Percentiles rank a stretch among this genome's conserved stretches.
Conservation (phyloP, 306 rosid genomes). For the Crataegus laevigata region DNA sequence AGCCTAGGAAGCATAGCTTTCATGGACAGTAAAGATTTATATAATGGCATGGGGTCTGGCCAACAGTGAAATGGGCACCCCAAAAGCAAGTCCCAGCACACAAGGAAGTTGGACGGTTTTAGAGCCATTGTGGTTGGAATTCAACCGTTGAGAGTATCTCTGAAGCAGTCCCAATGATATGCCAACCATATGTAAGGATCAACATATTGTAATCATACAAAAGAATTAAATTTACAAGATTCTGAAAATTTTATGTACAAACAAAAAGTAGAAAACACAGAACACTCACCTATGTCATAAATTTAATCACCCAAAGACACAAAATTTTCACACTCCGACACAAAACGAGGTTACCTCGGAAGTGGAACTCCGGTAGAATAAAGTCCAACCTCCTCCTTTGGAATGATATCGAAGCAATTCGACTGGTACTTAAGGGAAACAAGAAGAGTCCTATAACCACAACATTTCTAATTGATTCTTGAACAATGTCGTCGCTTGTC, state of each 20-base stretch:
- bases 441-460: too few relatives aligned
- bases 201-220: too few relatives aligned
- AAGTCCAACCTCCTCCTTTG: too few relatives aligned
- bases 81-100: slow-evolving; percentile 43
- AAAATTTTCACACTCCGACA: not conserved
- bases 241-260: not conserved
- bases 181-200: slow-evolving; percentile 25
- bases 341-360: not conserved
- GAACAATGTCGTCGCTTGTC: too few relatives aligned
- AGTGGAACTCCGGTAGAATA: too few relatives aligned
- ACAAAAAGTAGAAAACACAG: not conserved
- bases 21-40: slow-evolving; percentile 27
- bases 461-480: too few relatives aligned
- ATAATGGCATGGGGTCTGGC: slow-evolving; percentile 45
- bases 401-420: too few relatives aligned
- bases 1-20: slow-evolving; percentile 49
- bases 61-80: slow-evolving; percentile 58
- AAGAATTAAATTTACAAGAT: too few relatives aligned
- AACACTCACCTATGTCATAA: not conserved
- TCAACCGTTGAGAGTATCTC: slow-evolving; percentile 53
- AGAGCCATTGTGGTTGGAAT: slow-evolving; percentile 70
- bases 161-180: slow-evolving; percentile 65
- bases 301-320: not conserved
- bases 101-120: slow-evolving; percentile 56
- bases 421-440: too few relatives aligned